Conservation (phyloP, 2,329 filamentous ascomycete species). For the Trichoderma hamatum region DNA sequence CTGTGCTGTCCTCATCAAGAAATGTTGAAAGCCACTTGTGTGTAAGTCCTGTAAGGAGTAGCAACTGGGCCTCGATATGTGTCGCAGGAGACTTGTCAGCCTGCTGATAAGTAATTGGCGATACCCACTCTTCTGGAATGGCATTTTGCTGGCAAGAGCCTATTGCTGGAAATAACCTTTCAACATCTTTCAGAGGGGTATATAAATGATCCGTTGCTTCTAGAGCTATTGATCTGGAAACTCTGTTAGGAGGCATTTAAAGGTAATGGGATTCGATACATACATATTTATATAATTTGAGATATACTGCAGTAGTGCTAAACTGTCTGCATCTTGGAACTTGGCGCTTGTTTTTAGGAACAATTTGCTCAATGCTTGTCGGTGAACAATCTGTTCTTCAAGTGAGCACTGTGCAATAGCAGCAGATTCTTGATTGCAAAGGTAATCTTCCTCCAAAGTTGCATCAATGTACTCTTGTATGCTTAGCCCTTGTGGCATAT, state of each 20-base stretch:
- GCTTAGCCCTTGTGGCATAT: constrained; percentile 1
- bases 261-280: not conserved
- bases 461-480: not conserved
- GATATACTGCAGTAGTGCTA: constrained; percentile 9
- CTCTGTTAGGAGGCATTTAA: not conserved
- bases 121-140: not conserved
- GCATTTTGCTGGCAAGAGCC: not conserved
- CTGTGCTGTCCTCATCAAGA: not conserved
- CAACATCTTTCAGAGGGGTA: not conserved
- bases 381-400: not conserved
- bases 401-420: not conserved
- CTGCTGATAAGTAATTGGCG: not conserved
- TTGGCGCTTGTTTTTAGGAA: not conserved
- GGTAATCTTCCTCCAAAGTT: not conserved
- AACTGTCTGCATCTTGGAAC: not conserved
- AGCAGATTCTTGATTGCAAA: not conserved
- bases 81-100: not conserved
- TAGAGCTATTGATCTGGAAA: not conserved
- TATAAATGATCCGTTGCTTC: not conserved
- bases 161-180: not conserved
- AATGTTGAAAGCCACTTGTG: not conserved
- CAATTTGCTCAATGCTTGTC: constrained; percentile 6
- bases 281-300: constrained; percentile 9
- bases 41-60: not conserved
- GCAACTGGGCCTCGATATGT: not conserved